Evolutionary conservation across 495 filamentous ascomycete genomes (phyloP), one percentile per base, ranked within the genome.

Genomic region (Podospora australis): DNA sequence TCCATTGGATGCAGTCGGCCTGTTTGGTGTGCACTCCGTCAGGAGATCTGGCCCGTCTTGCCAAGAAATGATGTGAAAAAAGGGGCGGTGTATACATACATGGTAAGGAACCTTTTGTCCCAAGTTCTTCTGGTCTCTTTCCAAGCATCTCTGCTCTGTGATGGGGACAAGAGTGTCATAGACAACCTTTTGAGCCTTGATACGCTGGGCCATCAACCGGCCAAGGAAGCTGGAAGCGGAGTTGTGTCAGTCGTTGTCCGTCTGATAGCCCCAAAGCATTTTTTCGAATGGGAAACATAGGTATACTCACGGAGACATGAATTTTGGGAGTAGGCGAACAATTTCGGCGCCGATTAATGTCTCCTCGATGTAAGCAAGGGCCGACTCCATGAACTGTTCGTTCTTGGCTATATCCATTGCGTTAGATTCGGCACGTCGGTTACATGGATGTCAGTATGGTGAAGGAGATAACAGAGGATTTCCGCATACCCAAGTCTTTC

Each of bases 1-100:
- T 52, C 66, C 66, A 69, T 54, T 69, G 66, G 11, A 70, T 65
- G 36, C 40, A 43, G 13, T 43, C 24, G 17, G 9, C n/a, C 38
- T 40, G 19, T 40, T 14, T 9, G 8, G 20, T 21, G 8, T 11
- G 4, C 30, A 34, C n/a, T 16, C 9, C 16, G 9, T 9, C 9
- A 14, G 20, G 5, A 4, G 19, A 22, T 9, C 17, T 39, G 4
- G n/a, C 19, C 13, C 6, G 26, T 6, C 6, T 13, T 6, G 26
- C 26, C 6, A 30, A 6, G 6, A 6, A 30, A 30, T 6, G 19
- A 39, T 13, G 20, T 40, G 17, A 11, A 23, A 0, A 21, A 17
- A 0, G 2, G 36, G 9, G 16, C 29, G 32, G 19, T 8, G 16
- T 40, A 14, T 57, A 57, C n/a, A 22, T 50, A 59, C 56, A 40